Base-by-base conservation (phyloP, 345 rosid genomes). In the Heritiera littoralis region DNA sequence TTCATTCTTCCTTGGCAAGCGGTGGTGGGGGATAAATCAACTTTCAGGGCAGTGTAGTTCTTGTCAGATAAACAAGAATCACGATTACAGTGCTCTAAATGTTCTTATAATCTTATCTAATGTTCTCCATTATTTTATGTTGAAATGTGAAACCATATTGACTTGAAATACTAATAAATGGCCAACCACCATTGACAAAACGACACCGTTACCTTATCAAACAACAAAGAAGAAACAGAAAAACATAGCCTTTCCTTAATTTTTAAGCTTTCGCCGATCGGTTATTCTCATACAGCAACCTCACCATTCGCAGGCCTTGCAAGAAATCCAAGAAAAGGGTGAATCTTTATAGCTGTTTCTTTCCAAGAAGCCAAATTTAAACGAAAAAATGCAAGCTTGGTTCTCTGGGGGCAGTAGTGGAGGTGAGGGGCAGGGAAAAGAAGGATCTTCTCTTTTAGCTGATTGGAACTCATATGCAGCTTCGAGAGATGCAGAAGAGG, bases 381-480 rank as follows among this genome's bases (percentile, higher is more conserved):
- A 82, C 84, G 3, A 82, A 82, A 86, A 15, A 8, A 77, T 70
- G 75, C 95, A 91, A 75, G 84, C 87, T 14, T 91, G 92, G 95
- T 91, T 91, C 77, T 85, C 91, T 6, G 86, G 82, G 86, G 20
- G 81, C 59, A 82, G 82, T 75, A 77, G 81, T 66, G 84, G 76
- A 45, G 81, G 80, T 38, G 88, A 85, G 51, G 84, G 65, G 48
- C 86, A 80, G 73, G 76, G 70, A 66, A 84, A 83, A 76, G 20
- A 84, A 73, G 77, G 85, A 6, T 70, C 92, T 28, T 94, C 97
- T 68, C 85, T 92, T 11, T 86, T 92, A 40, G 88, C 92, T 4
- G 95, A 94, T 78, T 92, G 98, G 97, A 92, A 92, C 80, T 85
- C 97, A 1, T 94, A 94, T 81, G 87, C 97, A 48, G 85, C 94